These are phyloP conservation scores for Lasiosphaeria hispida DNA, from an alignment of 495 filamentous ascomycete species.

Conservation along the genomic window DNA sequence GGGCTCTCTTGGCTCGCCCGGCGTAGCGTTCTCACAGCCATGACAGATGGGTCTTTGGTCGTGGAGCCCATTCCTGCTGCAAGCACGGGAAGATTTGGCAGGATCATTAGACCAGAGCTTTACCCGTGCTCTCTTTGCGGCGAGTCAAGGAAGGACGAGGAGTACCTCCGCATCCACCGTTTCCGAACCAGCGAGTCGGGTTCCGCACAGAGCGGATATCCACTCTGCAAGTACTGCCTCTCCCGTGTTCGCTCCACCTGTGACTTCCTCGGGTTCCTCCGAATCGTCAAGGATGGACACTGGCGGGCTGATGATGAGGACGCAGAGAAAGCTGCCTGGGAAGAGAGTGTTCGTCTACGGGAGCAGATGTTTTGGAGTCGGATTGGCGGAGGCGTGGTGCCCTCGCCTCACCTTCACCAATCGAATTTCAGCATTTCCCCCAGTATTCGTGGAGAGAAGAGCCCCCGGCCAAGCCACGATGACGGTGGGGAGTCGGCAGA, in stretches of 20 bases:
- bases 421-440: constrained; percentile 21
- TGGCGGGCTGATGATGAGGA: constrained; percentile 76
- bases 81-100: constrained; percentile 38
- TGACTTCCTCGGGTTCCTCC: constrained; percentile 86
- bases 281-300: constrained; percentile 85
- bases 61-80: constrained; percentile 79
- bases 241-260: constrained; percentile 80
- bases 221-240: constrained; percentile 87
- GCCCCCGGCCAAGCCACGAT: constrained; percentile 31
- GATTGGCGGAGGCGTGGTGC: constrained; percentile 84
- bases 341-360: constrained; percentile 81
- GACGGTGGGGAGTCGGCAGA: neutral
- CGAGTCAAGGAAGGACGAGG: constrained; percentile 66
- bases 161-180: constrained; percentile 75
- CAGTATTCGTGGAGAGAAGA: constrained; percentile 27
- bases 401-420: constrained; percentile 34
- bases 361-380: constrained; percentile 97
- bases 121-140: constrained; percentile 87
- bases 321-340: constrained; percentile 82
- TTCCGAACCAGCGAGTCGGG: constrained; percentile 85
- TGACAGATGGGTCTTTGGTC: constrained; percentile 81
- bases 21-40: constrained; percentile 73
- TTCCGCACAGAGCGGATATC: constrained; percentile 74
- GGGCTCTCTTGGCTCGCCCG: constrained; percentile 91
- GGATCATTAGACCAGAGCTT: constrained; percentile 55